Evolutionary conservation across 2,329 filamentous ascomycete species (phyloP).

Genomic region (Canariomyces notabilis): DNA sequence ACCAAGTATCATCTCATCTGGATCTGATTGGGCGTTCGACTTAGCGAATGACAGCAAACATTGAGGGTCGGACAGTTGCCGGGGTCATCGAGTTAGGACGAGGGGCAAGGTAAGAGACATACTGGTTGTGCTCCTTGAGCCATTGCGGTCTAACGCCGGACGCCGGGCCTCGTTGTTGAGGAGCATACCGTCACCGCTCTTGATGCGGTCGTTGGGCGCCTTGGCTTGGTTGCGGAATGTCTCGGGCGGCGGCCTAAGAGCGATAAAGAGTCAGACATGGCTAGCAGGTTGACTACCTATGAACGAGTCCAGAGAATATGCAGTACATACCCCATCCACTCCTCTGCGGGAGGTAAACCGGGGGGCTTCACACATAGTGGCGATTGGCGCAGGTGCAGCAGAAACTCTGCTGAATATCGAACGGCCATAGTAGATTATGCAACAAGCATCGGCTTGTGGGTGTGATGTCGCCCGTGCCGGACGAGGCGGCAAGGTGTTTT

Average conservation of each 20-base stretch:
- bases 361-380: constrained; percentile 78
- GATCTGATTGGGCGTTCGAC: constrained; percentile 40
- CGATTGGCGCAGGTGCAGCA: constrained; percentile 72
- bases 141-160: constrained; percentile 47
- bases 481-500: neutral
- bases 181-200: constrained; percentile 40
- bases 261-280: constrained; percentile 10
- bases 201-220: constrained; percentile 39
- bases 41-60: constrained; percentile 12
- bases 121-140: constrained; percentile 55
- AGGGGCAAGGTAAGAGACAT: constrained; percentile 29
- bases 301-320: neutral
- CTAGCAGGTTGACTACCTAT: too few relatives aligned
- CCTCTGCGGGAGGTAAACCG: constrained; percentile 74
- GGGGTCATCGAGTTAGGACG: neutral
- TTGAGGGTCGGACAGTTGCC: neutral
- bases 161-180: constrained; percentile 49
- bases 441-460: constrained; percentile 17
- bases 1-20: constrained; percentile 80
- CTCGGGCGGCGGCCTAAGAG: constrained; percentile 40
- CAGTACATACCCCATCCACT: constrained; percentile 85
- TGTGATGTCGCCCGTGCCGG: constrained; percentile 2
- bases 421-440: constrained; percentile 41
- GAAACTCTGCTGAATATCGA: constrained; percentile 71
- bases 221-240: constrained; percentile 43